These are phyloP conservation scores for Peronospora destructor DNA, from an alignment of 352 stramenopile genomes.

Conservation along the genomic window DNA sequence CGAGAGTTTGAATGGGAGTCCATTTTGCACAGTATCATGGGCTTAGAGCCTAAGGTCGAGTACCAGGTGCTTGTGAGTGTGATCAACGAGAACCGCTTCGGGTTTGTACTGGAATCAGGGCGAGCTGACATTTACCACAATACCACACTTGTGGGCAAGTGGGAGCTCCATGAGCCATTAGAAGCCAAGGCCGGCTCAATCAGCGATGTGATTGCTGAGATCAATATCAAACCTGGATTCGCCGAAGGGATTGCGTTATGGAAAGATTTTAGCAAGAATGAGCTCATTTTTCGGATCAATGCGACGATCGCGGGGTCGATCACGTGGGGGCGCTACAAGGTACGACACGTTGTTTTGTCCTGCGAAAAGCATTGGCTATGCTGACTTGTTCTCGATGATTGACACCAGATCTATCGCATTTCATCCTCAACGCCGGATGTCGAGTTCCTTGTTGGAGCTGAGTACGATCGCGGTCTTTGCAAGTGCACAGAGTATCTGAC, in stretches of 20 bases:
- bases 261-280: slow-evolving; percentile 64
- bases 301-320: slow-evolving; percentile 75
- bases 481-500: slow-evolving; percentile 76
- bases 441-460: slow-evolving; percentile 80
- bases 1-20: slow-evolving; percentile 86
- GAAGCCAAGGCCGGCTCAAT: slow-evolving; percentile 66
- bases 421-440: slow-evolving; percentile 69
- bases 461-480: slow-evolving; percentile 79
- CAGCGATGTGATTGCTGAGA: slow-evolving; percentile 66
- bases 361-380: background rate
- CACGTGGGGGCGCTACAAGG: slow-evolving; percentile 74
- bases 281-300: slow-evolving; percentile 79
- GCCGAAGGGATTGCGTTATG: slow-evolving; percentile 53
- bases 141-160: slow-evolving; percentile 56
- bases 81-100: slow-evolving; percentile 86
- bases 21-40: slow-evolving; percentile 69
- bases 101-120: slow-evolving; percentile 71
- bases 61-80: slow-evolving; percentile 84
- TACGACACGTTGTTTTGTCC: slow-evolving; percentile 13
- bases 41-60: slow-evolving; percentile 70
- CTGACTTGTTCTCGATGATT: background rate
- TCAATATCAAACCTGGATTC: slow-evolving; percentile 68
- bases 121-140: slow-evolving; percentile 80
- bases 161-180: slow-evolving; percentile 59
- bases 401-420: slow-evolving; percentile 65